phyloP scores from a whole-genome alignment of 495 filamentous ascomycete species.

The Penicillium subrubescens region DNA sequence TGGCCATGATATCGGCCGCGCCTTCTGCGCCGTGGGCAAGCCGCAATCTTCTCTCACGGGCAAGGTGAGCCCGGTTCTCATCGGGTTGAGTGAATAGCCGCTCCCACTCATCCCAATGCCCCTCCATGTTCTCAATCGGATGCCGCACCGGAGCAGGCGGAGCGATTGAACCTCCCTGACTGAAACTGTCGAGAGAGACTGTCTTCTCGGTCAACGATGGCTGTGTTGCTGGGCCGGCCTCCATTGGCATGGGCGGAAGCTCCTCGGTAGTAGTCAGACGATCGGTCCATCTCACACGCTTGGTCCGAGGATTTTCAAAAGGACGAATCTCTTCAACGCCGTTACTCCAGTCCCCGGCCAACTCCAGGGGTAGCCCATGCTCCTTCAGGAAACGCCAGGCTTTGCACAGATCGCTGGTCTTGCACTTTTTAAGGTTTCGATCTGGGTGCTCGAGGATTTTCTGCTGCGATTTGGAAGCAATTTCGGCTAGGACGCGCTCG shows the following conservation, averaged over 20 bases:
- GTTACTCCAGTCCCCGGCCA: slow-evolving; percentile 38
- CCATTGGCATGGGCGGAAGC: not conserved
- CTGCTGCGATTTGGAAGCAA: no score
- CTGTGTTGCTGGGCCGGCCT: not conserved
- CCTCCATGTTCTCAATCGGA: not conserved
- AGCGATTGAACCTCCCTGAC: not conserved
- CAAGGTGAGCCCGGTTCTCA: not conserved
- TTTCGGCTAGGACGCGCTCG: slow-evolving; percentile 24
- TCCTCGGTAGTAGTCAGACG: not conserved
- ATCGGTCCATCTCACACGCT: not conserved
- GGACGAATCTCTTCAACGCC: not conserved
- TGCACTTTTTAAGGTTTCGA: not conserved
- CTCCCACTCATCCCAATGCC: not conserved
- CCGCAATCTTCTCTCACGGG: not conserved
- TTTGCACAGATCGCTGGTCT: slow-evolving; percentile 26
- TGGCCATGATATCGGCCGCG: not conserved
- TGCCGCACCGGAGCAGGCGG: not conserved
- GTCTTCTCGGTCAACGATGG: not conserved
- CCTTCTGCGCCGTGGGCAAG: not conserved
- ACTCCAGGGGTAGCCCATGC: slow-evolving; percentile 24
- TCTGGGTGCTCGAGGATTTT: not conserved
- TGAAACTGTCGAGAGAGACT: not conserved
- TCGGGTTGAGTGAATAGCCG: not conserved
- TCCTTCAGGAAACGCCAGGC: slow-evolving; percentile 34
- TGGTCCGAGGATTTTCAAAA: not conserved